Evolutionary conservation across 306 rosid genomes (phyloP), one percentile per base, ranked within the genome.

Genomic region (Gillenia trifoliata): DNA sequence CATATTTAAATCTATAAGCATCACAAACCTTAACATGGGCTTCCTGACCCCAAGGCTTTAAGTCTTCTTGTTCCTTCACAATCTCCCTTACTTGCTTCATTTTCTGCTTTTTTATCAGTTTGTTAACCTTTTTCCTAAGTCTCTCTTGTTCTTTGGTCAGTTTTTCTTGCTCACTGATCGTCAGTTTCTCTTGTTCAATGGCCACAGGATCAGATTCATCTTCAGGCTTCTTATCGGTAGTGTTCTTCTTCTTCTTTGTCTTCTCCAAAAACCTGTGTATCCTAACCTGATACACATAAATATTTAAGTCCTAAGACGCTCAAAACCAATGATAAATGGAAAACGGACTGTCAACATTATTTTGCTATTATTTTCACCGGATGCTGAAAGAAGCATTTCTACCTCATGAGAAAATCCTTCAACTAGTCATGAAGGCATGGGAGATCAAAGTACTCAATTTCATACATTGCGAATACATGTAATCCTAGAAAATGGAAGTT

Each of bases 21-120:
- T 72, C n/a, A 87, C 92, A 85, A 62, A 90, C 98, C 98, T 94
- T 94, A 61, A 81, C 96, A 40, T 94, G 98, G 77, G 80, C 93
- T 71, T 91, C 98, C 83, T 80, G 93, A 49, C 90, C 96, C 98
- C 97, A 94, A 66, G 97, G 96, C 80, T 85, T 90, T 75, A 80
- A 77, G 54, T 80, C 89, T 77, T 90, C 92, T 10, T 72, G 86
- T 61, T 77, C 82, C 62, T 82, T 84, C 67, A 94, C 84, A 66
- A 94, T 80, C 73, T 66, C 70, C 64, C 83, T 63, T 15, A 86
- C 96, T 82, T 87, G 88, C 45, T 70, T 78, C 78, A 74, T 69
- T 86, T 90, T 92, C 80, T 94, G 87, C 54, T 81, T 86, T 68
- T 88, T 90, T 22, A 94, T 59, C 83, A 94, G 78, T 40, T 54